Evolutionary conservation across 768 basidiomycete genomes (phyloP).

Genomic region (Mycena maculata): DNA sequence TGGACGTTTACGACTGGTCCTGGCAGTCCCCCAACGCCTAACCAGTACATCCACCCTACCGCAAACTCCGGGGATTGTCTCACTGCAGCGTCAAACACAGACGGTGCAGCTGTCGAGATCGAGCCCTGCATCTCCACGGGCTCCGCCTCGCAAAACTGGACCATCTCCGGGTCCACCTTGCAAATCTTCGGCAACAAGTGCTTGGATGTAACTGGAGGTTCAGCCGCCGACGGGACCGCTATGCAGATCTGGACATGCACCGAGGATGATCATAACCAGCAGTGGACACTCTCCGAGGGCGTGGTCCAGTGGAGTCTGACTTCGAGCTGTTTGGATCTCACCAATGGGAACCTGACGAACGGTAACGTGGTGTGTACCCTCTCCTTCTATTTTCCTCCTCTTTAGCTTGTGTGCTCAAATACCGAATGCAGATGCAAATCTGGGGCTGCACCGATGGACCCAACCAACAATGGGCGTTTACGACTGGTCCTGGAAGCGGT

Average conservation of each 20-base stretch:
- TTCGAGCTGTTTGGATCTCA: constrained; percentile 17
- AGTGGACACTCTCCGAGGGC: constrained; percentile 20
- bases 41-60: background rate
- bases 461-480: constrained; percentile 21
- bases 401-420: no score
- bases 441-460: no score
- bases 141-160: constrained; percentile 14
- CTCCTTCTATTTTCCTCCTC: no score
- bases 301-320: constrained; percentile 17
- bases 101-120: constrained; percentile 2
- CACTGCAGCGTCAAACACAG: background rate
- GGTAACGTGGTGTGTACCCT: constrained; percentile 17
- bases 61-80: background rate
- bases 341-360: constrained; percentile 5
- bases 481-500: constrained; percentile 19
- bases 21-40: background rate
- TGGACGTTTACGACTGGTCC: constrained; percentile 26
- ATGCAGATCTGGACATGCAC: no score
- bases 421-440: no score
- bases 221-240: no score
- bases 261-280: no score
- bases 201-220: no score
- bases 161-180: constrained; percentile 29
- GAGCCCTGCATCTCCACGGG: constrained; percentile 26
- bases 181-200: constrained; percentile 34